Base-by-base conservation (phyloP, 2,329 filamentous ascomycete species). In the Stemphylium lycopersici region DNA sequence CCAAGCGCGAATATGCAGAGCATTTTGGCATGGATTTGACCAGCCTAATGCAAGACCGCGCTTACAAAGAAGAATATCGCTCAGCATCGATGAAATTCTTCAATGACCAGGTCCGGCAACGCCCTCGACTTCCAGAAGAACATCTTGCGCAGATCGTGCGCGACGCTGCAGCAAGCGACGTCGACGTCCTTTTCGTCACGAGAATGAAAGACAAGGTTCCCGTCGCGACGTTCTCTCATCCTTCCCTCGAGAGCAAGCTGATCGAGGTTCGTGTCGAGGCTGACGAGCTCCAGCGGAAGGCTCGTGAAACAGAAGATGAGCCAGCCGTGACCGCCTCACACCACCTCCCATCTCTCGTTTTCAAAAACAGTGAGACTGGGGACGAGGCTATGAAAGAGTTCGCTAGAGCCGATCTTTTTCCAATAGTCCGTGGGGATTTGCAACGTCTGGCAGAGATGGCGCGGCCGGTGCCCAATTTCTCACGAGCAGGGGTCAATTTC, bases 171-270 rank as follows among this genome's bases (percentile, higher is more conserved):
- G 3, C n/a, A 6, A n/a, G 18, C 1, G 43, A 62, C 50, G 73
- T 78, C 2, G 81, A 87, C 51, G 83, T 87, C 42, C 70, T 88
- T 38, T 52, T 88, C 0, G 82, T 89, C 59, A 88, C 85, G 0
- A 85, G 85, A 0, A 83, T 87, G 81, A 81, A 84, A 76, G 86
- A 89, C 43, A 73, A 83, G 42, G 80, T 84, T 4, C 86, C 85
- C 0, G 77, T 87, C 10, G 74, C 82, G 56, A 37, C 58, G 11
- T 80, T 85, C 0, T 82, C 81, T n/a, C 80, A 83, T 73, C 64
- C 87, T 20, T 80, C 86, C 10, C 78, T 84, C 43, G 68, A 77
- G 1, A 81, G 74, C 55, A 82, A 75, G 57, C 52, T 88, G 15
- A 31, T 88, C 41, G 85, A 88, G 31, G 72, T 88, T 56, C 75